Percentiles rank a stretch among this genome's conserved stretches.
phyloP scores from a whole-genome alignment of 495 filamentous ascomycete genomes.

The Cairneyella variabilis region DNA sequence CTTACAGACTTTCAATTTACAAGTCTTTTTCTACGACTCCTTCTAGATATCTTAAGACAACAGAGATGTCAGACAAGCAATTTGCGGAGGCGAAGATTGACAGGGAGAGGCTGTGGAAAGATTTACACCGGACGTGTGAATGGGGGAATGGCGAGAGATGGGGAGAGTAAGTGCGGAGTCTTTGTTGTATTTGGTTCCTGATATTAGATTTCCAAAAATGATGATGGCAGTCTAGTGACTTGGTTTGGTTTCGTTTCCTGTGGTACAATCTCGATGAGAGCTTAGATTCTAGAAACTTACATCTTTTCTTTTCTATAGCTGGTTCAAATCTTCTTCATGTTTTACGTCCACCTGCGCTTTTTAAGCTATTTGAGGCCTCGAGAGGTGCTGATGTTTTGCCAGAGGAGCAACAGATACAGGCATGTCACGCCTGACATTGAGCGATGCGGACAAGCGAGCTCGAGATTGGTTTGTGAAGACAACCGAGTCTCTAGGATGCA shows the following conservation, averaged over 20 bases:
- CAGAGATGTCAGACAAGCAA: conserved; percentile 17
- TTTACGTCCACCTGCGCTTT: not conserved
- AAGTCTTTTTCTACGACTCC: conserved; percentile 6
- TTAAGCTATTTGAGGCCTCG: too few relatives aligned
- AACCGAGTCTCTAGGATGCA: conserved; percentile 59
- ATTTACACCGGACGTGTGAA: conserved; percentile 63
- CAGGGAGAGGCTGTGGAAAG: conserved; percentile 53
- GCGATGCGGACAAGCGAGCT: conserved; percentile 64
- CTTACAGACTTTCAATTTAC: not conserved
- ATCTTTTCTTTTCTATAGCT: too few relatives aligned
- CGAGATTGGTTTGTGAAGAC: conserved; percentile 74
- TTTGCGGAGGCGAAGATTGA: conserved; percentile 48
- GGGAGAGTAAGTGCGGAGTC: conserved; percentile 50
- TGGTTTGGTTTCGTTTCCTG: not conserved
- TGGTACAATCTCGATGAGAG: too few relatives aligned
- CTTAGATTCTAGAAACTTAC: too few relatives aligned
- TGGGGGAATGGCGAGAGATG: conserved; percentile 63
- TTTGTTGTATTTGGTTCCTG: not conserved
- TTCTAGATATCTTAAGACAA: conserved; percentile 8
- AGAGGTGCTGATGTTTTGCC: conserved; percentile 2
- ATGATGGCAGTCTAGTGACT: not conserved
- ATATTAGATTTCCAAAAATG: not conserved
- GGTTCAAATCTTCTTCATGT: not conserved
- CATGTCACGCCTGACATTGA: conserved; percentile 64
- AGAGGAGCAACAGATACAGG: conserved; percentile 58